Evolutionary conservation across 2,329 filamentous ascomycete species (phyloP).

Genomic region (Cordyceps cicadae): DNA sequence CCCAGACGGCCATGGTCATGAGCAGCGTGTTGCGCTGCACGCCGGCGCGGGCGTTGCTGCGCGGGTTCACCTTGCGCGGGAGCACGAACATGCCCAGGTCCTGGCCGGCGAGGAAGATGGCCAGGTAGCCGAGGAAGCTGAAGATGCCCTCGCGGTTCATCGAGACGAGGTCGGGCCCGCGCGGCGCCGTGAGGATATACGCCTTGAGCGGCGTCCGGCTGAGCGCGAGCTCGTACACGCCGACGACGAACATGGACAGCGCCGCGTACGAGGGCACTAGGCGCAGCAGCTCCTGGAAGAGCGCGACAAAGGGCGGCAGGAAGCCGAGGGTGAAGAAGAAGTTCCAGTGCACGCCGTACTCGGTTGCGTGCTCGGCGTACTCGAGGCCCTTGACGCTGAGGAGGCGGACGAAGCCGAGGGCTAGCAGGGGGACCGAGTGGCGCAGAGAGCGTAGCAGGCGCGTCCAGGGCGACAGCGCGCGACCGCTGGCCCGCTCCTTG

Average conservation of each 20-base stretch:
- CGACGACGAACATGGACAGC: constrained; percentile 60
- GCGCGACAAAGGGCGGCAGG: constrained; percentile 77
- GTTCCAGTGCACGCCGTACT: constrained; percentile 99
- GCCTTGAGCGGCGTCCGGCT: constrained; percentile 71
- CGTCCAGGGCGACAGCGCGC: constrained; percentile 38
- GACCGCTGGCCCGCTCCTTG: constrained; percentile 53
- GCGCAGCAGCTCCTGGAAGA: constrained; percentile 65
- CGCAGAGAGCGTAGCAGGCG: constrained; percentile 61
- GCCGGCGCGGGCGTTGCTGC: constrained; percentile 32
- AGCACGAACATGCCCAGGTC: constrained; percentile 74
- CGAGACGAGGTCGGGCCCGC: constrained; percentile 63
- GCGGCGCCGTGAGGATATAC: constrained; percentile 74
- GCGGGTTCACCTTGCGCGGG: constrained; percentile 44
- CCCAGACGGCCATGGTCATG: constrained; percentile 55
- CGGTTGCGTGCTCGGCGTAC: constrained; percentile 93
- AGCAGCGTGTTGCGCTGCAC: constrained; percentile 51
- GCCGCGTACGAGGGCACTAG: constrained; percentile 69
- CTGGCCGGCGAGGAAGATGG: constrained; percentile 88
- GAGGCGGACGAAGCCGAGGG: constrained; percentile 71
- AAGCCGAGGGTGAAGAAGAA: constrained; percentile 96
- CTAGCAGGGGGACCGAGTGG: constrained; percentile 74
- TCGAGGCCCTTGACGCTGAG: constrained; percentile 88
- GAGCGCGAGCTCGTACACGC: constrained; percentile 65
- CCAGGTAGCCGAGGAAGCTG: constrained; percentile 86
- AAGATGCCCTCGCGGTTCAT: constrained; percentile 95